These are phyloP conservation scores for Geotrichum siamense DNA, from an alignment of 1,139 yeast species.

Conservation along the genomic window DNA sequence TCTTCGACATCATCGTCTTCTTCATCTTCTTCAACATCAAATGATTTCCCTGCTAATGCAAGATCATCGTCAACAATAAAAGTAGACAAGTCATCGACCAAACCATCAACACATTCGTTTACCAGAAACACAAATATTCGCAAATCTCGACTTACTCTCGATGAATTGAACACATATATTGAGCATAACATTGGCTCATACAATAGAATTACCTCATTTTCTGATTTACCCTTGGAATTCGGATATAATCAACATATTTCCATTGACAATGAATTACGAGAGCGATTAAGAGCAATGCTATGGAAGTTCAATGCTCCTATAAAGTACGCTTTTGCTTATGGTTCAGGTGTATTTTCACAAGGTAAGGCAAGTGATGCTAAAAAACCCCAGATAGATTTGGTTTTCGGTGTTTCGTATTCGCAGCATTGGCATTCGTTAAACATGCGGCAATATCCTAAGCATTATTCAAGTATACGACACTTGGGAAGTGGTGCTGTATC, in stretches of 20 bases:
- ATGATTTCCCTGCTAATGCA: not conserved
- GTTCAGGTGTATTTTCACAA: conserved; percentile 89
- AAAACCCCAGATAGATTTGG: conserved; percentile 74
- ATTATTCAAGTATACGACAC: conserved; percentile 62
- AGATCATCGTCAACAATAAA: not conserved
- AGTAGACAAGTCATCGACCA: not conserved
- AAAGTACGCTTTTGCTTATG: conserved; percentile 80
- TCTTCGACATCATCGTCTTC: not conserved
- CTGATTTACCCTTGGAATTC: conserved; percentile 47
- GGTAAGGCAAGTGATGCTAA: conserved; percentile 38
- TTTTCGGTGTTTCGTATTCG: conserved; percentile 74
- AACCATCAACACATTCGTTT: not conserved
- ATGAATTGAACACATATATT: conserved; percentile 20
- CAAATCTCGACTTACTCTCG: conserved; percentile 6
- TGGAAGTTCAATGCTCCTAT: conserved; percentile 62
- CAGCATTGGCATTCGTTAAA: conserved; percentile 70
- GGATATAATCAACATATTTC: conserved; percentile 54
- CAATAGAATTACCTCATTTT: conserved; percentile 35
- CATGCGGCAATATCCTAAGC: conserved; percentile 55
- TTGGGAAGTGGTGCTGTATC: conserved; percentile 58
- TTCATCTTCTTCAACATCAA: not conserved
- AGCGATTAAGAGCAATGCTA: conserved; percentile 46
- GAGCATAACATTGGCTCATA: conserved; percentile 26
- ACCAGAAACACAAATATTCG: not conserved
- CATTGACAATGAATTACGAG: conserved; percentile 41